Evolutionary conservation across 371 early-diverging fungal species (phyloP), one percentile per base, ranked within the genome.

Genomic region (Entomophthora muscae): DNA sequence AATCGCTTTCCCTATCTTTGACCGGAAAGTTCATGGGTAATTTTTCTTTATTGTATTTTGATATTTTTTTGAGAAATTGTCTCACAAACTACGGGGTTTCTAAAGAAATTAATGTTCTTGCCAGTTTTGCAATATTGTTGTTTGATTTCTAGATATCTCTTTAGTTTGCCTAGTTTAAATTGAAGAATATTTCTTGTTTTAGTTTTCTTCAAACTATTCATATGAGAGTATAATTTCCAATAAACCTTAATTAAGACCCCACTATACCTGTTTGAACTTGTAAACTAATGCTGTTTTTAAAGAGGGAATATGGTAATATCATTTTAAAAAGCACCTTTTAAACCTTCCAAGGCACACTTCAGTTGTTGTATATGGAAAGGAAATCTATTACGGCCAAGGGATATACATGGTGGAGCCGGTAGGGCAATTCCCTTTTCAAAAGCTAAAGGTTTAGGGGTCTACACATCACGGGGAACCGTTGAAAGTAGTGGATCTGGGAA

Each of bases 301-400:
- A 42, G 42, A 5, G 42, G 42, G 42, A 5, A 42, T 42, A 42
- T 42, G 42, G 42, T 42, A 42, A 42, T 5, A 5, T 5, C 5
- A 76, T 0, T 88, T 88, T 21, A 75, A 75, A n/a, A 85, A 84
- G 64, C 80, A 84, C n/a, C n/a, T n/a, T n/a, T 82, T 33, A 81
- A 80, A 23, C 12, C 27, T 7, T 61, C n/a, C 22, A 57, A 75
- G 74, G 82, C 98, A 96, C 71, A 96, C 95, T 0, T 82, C 92
- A 0, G 86, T 96, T 2, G 91, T 93, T 28, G 82, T 90, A 30
- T 91, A 77, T 70, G 92, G 86, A 1, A 75, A 71, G 52, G 98
- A 98, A 67, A 86, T 83, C 69, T 93, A 74, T 71, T 96, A 83
- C 69, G 90, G 90, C 21, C 83, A 83, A 67, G 91, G 92, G 5